Evolutionary conservation across 306 rosid species (phyloP).

Genomic region (Castanopsis chinensis): DNA sequence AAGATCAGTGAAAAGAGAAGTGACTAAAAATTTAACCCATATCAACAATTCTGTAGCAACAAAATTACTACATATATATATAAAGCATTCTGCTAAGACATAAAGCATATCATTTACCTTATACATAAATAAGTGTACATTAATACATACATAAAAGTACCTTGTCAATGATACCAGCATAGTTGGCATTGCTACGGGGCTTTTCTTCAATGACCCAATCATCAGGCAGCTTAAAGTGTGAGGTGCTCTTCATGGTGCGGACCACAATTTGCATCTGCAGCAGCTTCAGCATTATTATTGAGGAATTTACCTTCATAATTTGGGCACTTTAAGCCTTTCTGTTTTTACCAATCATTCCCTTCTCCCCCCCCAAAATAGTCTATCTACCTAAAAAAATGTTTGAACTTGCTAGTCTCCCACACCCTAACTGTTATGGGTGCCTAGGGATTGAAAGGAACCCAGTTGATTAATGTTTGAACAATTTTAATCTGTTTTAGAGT

Average conservation of each 20-base stretch:
- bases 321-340: not conserved
- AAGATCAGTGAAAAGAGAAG: not conserved
- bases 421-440: not conserved
- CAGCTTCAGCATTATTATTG: slow-evolving; percentile 8
- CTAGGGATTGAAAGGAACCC: not conserved
- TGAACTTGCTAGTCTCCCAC: not conserved
- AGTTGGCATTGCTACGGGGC: slow-evolving; percentile 12
- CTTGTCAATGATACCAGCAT: slow-evolving; percentile 21
- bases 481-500: not conserved
- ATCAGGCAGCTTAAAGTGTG: slow-evolving; percentile 34
- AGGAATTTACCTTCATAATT: not conserved
- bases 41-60: not conserved
- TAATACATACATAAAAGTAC: slow-evolving; percentile 22
- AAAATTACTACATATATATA: not conserved
- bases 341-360: not conserved
- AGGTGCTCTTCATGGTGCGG: not conserved
- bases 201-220: slow-evolving; percentile 38
- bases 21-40: not conserved
- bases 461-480: not conserved
- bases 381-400: not conserved
- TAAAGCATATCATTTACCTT: not conserved
- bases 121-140: not conserved
- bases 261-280: slow-evolving; percentile 26
- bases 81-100: not conserved
- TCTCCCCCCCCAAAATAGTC: not conserved